Conservation (phyloP, 345 rosid species). For the Aethionema arabicum region DNA sequence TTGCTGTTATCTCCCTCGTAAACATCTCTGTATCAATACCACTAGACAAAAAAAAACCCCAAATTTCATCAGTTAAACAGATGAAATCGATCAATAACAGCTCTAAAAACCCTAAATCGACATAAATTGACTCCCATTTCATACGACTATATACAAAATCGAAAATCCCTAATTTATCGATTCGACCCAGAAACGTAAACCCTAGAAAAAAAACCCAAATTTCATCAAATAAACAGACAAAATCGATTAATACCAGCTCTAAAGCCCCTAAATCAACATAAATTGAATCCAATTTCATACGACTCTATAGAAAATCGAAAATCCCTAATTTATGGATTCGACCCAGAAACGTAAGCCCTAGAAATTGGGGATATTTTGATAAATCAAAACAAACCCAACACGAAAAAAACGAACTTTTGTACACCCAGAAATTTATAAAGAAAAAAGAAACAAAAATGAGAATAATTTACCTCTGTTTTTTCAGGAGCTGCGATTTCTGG, state of each 20-base stretch:
- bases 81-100: too few species aligned
- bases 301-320: background rate
- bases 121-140: background rate
- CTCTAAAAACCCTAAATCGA: background rate
- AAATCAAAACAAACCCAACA: too few species aligned
- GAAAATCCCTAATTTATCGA: background rate
- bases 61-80: background rate
- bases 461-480: too few species aligned
- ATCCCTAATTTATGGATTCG: background rate
- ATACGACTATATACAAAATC: background rate
- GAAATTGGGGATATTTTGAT: background rate
- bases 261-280: background rate
- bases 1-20: conserved; percentile 30
- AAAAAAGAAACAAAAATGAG: too few species aligned
- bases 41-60: too few species aligned
- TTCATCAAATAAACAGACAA: background rate
- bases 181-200: background rate
- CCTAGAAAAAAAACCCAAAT: background rate
- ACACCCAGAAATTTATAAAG: too few species aligned
- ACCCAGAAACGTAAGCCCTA: background rate
- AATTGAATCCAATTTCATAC: background rate
- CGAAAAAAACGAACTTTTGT: background rate
- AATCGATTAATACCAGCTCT: too few species aligned
- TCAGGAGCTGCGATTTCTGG: too few species aligned
- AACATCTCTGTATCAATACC: conserved; percentile 22